Evolutionary conservation across 176 grass and related monocot genomes (phyloP).

Genomic region (Zea luxurians): DNA sequence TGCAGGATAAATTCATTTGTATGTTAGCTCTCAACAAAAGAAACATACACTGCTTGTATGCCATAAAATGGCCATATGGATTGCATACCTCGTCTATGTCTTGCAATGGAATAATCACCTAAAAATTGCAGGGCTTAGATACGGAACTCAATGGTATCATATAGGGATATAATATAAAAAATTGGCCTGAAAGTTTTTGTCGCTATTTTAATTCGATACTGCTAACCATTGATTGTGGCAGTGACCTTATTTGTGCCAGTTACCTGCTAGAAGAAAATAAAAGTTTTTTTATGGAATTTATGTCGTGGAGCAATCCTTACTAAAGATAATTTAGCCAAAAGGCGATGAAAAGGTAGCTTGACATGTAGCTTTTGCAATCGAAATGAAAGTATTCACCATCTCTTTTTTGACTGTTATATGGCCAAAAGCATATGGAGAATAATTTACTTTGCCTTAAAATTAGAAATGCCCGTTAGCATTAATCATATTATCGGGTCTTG

Average conservation of each 20-base stretch:
- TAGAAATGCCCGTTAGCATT: no score
- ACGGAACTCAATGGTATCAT: slow-evolving; percentile 18
- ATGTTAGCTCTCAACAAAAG: slow-evolving; percentile 25
- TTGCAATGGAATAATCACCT: slow-evolving; percentile 92
- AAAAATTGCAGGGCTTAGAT: slow-evolving; percentile 38
- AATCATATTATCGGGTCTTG: no score
- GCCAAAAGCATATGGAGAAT: no score
- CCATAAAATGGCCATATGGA: slow-evolving; percentile 25
- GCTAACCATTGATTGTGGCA: slow-evolving; percentile 9
- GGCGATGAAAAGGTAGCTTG: no score
- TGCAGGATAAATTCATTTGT: slow-evolving; percentile 39
- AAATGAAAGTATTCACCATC: no score
- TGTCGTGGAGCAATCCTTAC: no score
- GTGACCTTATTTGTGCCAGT: slow-evolving; percentile 1
- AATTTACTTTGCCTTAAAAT: no score
- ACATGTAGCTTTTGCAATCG: no score
- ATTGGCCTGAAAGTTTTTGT: neutral
- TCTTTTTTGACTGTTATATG: no score
- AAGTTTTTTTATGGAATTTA: no score
- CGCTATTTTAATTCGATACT: slow-evolving; percentile 23
- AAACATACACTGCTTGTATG: slow-evolving; percentile 12
- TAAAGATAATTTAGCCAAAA: no score
- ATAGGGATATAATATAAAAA: slow-evolving; percentile 27
- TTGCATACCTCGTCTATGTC: slow-evolving; percentile 82
- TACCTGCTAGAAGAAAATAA: neutral